These are phyloP conservation scores for Fusarium paranaense DNA, from an alignment of 2,329 filamentous ascomycete genomes.

Conservation along the genomic window DNA sequence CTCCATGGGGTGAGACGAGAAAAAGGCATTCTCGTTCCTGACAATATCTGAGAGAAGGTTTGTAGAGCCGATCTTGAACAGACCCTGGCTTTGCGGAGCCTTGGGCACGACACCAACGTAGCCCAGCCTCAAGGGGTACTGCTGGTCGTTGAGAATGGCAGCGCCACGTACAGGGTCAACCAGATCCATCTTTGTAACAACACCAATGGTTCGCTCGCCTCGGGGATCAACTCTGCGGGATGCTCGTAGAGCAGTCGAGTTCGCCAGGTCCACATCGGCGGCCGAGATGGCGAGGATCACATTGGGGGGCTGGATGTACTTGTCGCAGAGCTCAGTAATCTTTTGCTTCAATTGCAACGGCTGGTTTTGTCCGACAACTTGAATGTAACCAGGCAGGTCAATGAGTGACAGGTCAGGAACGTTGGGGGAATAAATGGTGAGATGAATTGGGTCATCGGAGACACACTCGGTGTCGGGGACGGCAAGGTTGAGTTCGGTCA, in stretches of 20 bases:
- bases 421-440: conserved; percentile 94
- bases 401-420: conserved; percentile 96
- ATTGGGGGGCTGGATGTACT: conserved; percentile 96
- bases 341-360: conserved; percentile 93
- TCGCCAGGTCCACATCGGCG: conserved; percentile 95
- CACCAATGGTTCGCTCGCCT: conserved; percentile 95
- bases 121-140: conserved; percentile 93
- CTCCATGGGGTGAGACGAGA: conserved; percentile 83
- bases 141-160: conserved; percentile 84
- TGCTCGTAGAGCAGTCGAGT: conserved; percentile 91
- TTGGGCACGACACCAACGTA: conserved; percentile 96
- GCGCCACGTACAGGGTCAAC: conserved; percentile 86
- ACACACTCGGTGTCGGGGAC: conserved; percentile 93
- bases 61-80: conserved; percentile 85
- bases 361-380: conserved; percentile 92
- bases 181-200: conserved; percentile 99
- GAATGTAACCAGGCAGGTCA: conserved; percentile 96
- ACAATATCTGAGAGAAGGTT: conserved; percentile 85
- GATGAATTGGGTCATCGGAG: conserved; percentile 94
- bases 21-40: conserved; percentile 90
- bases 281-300: conserved; percentile 97
- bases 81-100: conserved; percentile 74
- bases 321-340: conserved; percentile 95
- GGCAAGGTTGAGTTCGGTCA: conserved; percentile 94
- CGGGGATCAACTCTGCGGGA: conserved; percentile 92